A percentile compares a stretch with the other conserved stretches of the same genome.
Evolutionary conservation across 768 basidiomycete species (phyloP).

Genomic region (Russula sp.): DNA sequence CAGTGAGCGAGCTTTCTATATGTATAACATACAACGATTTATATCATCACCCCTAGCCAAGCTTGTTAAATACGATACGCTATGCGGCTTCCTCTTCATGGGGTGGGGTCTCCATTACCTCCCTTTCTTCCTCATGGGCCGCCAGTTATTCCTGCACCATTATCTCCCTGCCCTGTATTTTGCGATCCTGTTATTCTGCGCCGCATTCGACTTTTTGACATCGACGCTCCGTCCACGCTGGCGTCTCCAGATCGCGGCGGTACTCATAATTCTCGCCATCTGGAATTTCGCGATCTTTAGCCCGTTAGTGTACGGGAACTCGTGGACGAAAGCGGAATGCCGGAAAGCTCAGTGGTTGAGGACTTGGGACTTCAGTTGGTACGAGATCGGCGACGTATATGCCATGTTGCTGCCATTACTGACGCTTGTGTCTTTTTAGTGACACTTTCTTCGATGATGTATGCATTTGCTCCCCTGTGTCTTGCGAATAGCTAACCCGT

Average conservation of each 20-base stretch:
- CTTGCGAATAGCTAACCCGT: not conserved
- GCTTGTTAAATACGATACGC: constrained; percentile 83
- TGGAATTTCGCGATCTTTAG: constrained; percentile 77
- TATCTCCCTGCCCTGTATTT: constrained; percentile 97
- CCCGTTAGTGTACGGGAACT: constrained; percentile 74
- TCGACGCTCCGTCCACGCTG: constrained; percentile 67
- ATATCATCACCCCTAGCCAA: constrained; percentile 47
- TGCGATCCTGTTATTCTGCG: constrained; percentile 69
- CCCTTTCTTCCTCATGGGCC: constrained; percentile 95
- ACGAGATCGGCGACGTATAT: constrained; percentile 20
- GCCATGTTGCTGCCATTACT: constrained; percentile 4
- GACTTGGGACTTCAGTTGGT: constrained; percentile 97
- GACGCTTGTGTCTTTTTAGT: constrained; percentile 31
- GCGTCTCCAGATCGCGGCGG: constrained; percentile 72
- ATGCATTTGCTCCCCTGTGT: constrained; percentile 27
- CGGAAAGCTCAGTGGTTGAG: constrained; percentile 74
- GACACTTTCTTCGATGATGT: constrained; percentile 64
- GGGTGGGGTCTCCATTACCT: constrained; percentile 93
- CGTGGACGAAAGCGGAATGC: constrained; percentile 84
- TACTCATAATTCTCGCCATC: constrained; percentile 63
- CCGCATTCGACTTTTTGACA: constrained; percentile 80
- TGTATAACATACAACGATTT: not conserved
- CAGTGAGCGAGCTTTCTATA: constrained; percentile 45
- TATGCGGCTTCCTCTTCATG: constrained; percentile 86
- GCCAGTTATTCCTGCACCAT: constrained; percentile 97